Evolutionary conservation across 2,329 filamentous ascomycete genomes (phyloP).

Genomic region (Emmonsiellopsis sp.): DNA sequence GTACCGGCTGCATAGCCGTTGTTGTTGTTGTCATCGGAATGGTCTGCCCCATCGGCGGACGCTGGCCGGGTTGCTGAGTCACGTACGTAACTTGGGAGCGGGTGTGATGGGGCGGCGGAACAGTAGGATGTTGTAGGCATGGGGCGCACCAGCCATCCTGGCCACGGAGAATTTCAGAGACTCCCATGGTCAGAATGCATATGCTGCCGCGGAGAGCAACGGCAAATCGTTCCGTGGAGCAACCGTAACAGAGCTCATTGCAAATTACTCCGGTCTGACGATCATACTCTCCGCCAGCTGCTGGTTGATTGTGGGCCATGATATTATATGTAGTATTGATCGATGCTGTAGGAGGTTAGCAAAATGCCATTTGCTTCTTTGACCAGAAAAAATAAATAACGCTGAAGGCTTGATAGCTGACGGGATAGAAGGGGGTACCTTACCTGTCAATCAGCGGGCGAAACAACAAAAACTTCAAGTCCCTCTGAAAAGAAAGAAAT

Average conservation of each 20-base stretch:
- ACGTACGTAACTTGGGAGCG: background rate
- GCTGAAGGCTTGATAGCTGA: too few relatives aligned
- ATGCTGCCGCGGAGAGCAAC: background rate
- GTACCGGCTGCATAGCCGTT: background rate
- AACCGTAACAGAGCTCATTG: slow-evolving; percentile 2
- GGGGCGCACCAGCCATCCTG: slow-evolving; percentile 3
- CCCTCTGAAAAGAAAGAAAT: too few relatives aligned
- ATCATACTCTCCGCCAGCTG: background rate
- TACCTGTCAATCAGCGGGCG: too few relatives aligned
- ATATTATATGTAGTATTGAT: too few relatives aligned
- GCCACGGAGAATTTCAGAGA: slow-evolving; percentile 2
- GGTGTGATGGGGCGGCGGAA: background rate
- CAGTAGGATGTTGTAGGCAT: background rate
- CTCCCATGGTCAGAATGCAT: background rate
- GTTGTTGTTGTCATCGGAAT: background rate
- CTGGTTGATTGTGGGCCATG: background rate
- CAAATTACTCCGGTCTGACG: background rate
- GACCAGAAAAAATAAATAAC: too few relatives aligned
- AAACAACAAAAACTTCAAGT: too few relatives aligned
- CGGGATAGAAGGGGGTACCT: too few relatives aligned
- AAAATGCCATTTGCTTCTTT: too few relatives aligned
- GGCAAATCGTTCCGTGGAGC: slow-evolving; percentile 1
- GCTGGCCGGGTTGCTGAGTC: background rate
- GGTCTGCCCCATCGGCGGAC: background rate
- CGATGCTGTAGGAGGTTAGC: too few relatives aligned